Base-by-base conservation (phyloP, 306 rosid genomes). In the Cucumis hystrix region DNA sequence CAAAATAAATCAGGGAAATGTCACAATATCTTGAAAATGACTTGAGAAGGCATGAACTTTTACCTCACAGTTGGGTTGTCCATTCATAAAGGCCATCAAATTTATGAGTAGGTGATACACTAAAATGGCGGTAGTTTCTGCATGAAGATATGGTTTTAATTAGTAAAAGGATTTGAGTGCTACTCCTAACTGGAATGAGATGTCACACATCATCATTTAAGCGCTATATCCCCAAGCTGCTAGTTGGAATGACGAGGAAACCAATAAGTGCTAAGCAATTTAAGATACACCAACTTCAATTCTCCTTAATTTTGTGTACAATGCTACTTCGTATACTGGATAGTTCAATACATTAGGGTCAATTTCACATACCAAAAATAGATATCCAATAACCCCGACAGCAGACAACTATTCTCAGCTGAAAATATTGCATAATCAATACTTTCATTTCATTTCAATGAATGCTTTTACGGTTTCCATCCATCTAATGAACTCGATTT, bases 401-500 rank as follows among this genome's bases (percentile, higher is more conserved):
- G 61, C 57, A 49, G 17, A 72, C 60, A 45, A 72, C 77, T 8
- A 18, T 51, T 52, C 23, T 49, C 28, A 52, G 33, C 28, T 16
- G 62, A 33, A 72, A 72, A 72, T 10, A 72, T 7, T 70, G 72
- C 79, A 80, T 76, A 69, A 40, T 51, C 77, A 83, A 79, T 11
- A 60, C 71, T 54, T 71, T 79, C 76, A 80, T 80, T 88, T 85
- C 83, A 65, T 87, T 85, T 90, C 97, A 83, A 92, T 77, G 76
- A 86, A 90, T 51, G 91, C 83, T 81, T 89, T 92, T 47, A 95
- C 86, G 47, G 80, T 89, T 83, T 58, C 84, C 94, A 95, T 82
- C 97, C 97, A 95, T 84, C 84, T 83, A 80, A 91, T 35, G 51
- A 87, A 73, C 86, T 95, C 97, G 7, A 82, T 80, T 84, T 88